Evolutionary conservation across 2,329 filamentous ascomycete species (phyloP), one percentile per base, ranked within the genome.

Genomic region (Colletotrichum sp.): DNA sequence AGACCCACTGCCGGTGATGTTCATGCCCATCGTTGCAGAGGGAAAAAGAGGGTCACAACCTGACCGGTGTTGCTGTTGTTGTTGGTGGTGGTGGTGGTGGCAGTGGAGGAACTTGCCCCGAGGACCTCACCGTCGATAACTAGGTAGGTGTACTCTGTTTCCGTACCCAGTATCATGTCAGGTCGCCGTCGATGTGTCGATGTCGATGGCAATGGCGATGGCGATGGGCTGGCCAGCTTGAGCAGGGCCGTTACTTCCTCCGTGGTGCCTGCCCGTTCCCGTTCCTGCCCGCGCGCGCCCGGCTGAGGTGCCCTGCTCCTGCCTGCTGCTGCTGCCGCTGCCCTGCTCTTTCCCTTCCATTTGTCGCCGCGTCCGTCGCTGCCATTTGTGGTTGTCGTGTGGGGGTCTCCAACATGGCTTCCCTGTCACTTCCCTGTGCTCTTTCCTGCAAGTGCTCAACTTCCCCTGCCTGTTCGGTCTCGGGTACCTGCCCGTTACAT

Each of bases 401-500:
- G 74, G 70, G 74, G 74, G 71, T 68, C 59, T 59, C 74, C 26
- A 72, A 34, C 72, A 68, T 68, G 70, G 34, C 64, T 36, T 74
- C 73, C 74, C 59, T 75, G 34, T 49, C 24, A 15, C 55, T 57
- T 69, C 73, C 65, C 44, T 76, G 44, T 63, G 60, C 32, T 32
- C 39, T 32, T 55, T 44, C 18, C 73, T 72, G 71, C 65, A 64
- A 69, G 71, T 76, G 73, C 62, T 73, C 68, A 44, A 49, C 24
- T 13, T 28, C 36, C 68, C 63, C 65, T 74, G 68, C 72, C 63
- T 26, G 8, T 21, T 64, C 63, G 64, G 73, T 74, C 68, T 57
- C 57, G 55, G 57, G 65, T 74, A 76, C 57, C 18, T 76, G 5
- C 28, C 52, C 69, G 21, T 18, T 68, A 68, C 73, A 39, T 57